Percentiles rank a stretch among this genome's conserved stretches.
phyloP scores from a whole-genome alignment of 2,329 filamentous ascomycete species.

The Alternaria conjuncta region DNA sequence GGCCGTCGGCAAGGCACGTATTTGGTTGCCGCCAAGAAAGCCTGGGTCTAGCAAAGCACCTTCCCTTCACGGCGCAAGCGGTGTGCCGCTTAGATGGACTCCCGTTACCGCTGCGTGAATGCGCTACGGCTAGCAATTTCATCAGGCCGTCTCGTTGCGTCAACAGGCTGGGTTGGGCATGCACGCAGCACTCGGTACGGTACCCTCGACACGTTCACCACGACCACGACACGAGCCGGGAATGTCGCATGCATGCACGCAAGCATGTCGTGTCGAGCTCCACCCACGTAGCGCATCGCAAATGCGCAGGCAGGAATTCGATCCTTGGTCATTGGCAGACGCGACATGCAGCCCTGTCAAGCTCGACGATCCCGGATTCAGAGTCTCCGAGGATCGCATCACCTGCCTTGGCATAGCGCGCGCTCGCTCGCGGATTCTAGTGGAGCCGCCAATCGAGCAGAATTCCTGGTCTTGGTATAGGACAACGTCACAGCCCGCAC shows the following conservation, averaged over 20 bases:
- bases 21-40: conserved; percentile 67
- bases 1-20: conserved; percentile 60
- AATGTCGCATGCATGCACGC: not conserved
- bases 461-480: conserved; percentile 12
- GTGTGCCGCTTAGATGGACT: conserved; percentile 48
- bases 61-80: conserved; percentile 28
- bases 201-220: conserved; percentile 9
- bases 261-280: not conserved
- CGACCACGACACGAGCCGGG: conserved; percentile 1
- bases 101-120: conserved; percentile 30
- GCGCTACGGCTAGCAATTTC: conserved; percentile 11
- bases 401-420: conserved; percentile 16
- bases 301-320: not conserved
- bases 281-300: conserved; percentile 2
- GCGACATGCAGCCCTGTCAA: conserved; percentile 12
- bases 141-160: conserved; percentile 7
- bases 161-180: conserved; percentile 32
- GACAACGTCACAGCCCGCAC: not conserved
- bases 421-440: conserved; percentile 2
- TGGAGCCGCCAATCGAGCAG: conserved; percentile 9
- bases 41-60: conserved; percentile 34
- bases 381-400: conserved; percentile 25
- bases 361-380: conserved; percentile 19
- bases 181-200: conserved; percentile 14
- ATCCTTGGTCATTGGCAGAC: conserved; percentile 10